Percentiles rank a stretch among this genome's conserved stretches.
These are phyloP conservation scores for Immersiporthe knoxdaviesiana DNA, from an alignment of 2,329 filamentous ascomycete species.

Conservation along the genomic window DNA sequence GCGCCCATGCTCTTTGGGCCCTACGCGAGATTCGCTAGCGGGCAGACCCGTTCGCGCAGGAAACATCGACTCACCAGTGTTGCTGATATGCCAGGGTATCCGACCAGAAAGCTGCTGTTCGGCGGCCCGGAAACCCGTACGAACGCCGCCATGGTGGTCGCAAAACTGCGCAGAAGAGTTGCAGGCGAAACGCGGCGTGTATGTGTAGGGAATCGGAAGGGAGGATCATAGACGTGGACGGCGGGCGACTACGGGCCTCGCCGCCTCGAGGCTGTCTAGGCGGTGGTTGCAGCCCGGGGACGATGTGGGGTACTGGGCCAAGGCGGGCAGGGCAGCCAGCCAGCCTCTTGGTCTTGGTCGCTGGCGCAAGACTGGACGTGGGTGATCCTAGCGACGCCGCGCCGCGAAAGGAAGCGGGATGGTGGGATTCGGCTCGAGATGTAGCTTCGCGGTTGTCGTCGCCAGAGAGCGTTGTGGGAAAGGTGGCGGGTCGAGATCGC, in stretches of 20 bases:
- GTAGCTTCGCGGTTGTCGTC: neutral
- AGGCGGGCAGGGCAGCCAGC: slow-evolving; percentile 2
- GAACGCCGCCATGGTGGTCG: slow-evolving; percentile 68
- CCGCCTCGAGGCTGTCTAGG: slow-evolving; percentile 32
- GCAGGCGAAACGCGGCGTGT: slow-evolving; percentile 19
- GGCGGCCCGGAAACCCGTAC: slow-evolving; percentile 97
- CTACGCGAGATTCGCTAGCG: neutral
- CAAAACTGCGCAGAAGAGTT: slow-evolving; percentile 17
- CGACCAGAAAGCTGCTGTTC: slow-evolving; percentile 95
- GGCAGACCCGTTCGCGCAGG: slow-evolving; percentile 20
- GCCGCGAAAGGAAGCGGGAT: neutral
- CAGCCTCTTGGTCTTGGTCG: slow-evolving; percentile 15
- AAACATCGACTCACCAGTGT: slow-evolving; percentile 76
- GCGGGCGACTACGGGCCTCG: slow-evolving; percentile 32
- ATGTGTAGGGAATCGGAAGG: slow-evolving; percentile 32
- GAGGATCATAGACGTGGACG: slow-evolving; percentile 35
- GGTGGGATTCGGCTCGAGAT: neutral
- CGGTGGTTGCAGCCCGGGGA: slow-evolving; percentile 23
- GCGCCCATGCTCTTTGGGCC: neutral
- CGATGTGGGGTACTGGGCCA: slow-evolving; percentile 28
- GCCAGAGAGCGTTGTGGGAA: neutral
- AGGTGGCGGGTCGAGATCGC: slow-evolving; percentile 5
- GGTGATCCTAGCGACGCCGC: slow-evolving; percentile 12
- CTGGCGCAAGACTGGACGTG: slow-evolving; percentile 17
- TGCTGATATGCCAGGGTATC: slow-evolving; percentile 96